Base-by-base conservation (phyloP, 2,329 filamentous ascomycete genomes). In the Phoma sp. region DNA sequence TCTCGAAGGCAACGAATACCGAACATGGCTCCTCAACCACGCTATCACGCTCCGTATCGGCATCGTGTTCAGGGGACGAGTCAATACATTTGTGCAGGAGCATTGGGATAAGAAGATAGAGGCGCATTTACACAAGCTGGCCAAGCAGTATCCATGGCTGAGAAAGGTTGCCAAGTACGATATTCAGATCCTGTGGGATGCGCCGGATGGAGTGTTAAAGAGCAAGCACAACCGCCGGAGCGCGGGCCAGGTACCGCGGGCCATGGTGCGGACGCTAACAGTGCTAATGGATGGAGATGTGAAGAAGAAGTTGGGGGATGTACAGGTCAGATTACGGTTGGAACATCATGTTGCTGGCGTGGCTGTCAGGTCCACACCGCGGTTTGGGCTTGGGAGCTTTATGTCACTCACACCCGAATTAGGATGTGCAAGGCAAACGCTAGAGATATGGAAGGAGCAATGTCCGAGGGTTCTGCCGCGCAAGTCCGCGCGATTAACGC, bases 101-200 rank as follows among this genome's bases (percentile, higher is more conserved):
- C 60, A 74, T 28, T 74, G 71, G 71, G 62, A 63, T 32, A 62
- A 60, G 40, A 69, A 66, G 38, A 58, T 70, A 5, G 36, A 39
- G 2, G 18, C 37, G 1, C 64, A 67, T 42, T 32, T 74, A 1
- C 39, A 53, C 5, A 73, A 69, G 32, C 32, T 73, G 29, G 54
- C 40, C 1, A 71, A 66, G 33, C 53, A 47, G 30, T 50, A 66
- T 36, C 56, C 62, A 0, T 74, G 69, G 69, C 5, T 74, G 29
- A 15, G 18, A 1, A 70, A 65, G 28, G 69, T 66, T 7, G 28
- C 53, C 0, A 53, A 30, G 7, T 71, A 66, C 40, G 54, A 70
- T 18, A 57, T 73, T 3, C 59, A 60, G 29, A 53, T 74, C 7
- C 7, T 62, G 1, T 73, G 69, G 69, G 53, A 60, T 7, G 54